Evolutionary conservation across 352 stramenopile genomes (phyloP), one percentile per base, ranked within the genome.

Genomic region (Globisporangium orthogonon): DNA sequence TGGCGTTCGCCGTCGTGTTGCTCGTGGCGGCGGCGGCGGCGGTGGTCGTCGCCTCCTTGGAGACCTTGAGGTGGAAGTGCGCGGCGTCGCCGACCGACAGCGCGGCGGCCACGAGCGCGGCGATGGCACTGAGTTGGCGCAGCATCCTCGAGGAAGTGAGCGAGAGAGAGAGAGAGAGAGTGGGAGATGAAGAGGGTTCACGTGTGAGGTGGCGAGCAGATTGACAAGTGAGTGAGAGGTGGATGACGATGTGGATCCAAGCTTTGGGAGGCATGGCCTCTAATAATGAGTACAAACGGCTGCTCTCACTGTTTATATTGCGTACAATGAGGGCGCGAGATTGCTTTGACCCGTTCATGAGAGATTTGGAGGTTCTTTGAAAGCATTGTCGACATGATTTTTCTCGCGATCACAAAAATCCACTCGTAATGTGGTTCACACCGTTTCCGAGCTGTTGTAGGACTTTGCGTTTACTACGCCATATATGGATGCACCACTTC

Each of bases 41-140:
- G 9, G 55, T 54, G 23, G 49, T 46, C 35, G 55, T 14, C 0
- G 28, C 49, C 28, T 51, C 55, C 7, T 45, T 55, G 14, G 47
- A 44, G 15, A 64, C 51, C 47, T 64, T 64, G 52, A 64, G 28
- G 51, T 64, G 50, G 46, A 55, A 59, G 44, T 57, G 41, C 49
- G 48, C 56, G 44, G 58, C 58, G 18, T 54, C 58, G 37, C 52
- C 58, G 15, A 64, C 51, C 2, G 51, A 59, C 13, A 64, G 51
- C n/a, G 52, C 52, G 7, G 58, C 31, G 44, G 58, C 52, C 33
- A 63, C 43, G 51, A 63, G 52, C 30, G 58, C 51, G 10, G 33
- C 39, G 58, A 63, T 49, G 35, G 44, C 43, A 0, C 44, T 45
- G 51, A 64, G 55, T 44, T 59, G 35, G 46, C 58, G 58, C 51